These are phyloP conservation scores for Fusarium nisikadoi DNA, from an alignment of 2,329 filamentous ascomycete species.

Conservation along the genomic window DNA sequence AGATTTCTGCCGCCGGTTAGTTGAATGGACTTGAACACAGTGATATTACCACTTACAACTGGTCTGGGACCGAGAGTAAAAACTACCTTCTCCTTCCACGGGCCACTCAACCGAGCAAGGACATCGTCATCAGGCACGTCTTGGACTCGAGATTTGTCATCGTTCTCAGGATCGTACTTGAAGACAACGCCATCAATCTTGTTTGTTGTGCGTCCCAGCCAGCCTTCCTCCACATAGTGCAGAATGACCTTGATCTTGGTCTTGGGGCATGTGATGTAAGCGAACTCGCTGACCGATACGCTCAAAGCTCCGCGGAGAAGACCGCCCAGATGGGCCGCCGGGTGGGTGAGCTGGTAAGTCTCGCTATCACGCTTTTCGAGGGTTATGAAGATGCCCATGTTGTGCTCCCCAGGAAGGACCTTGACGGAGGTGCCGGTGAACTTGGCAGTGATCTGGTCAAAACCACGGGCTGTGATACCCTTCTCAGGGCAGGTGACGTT, in stretches of 20 bases:
- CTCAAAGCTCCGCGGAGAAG: slow-evolving; percentile 87
- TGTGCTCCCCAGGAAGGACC: slow-evolving; percentile 91
- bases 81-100: slow-evolving; percentile 80
- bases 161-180: slow-evolving; percentile 87
- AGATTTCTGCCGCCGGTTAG: slow-evolving; percentile 47
- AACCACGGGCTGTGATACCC: slow-evolving; percentile 87
- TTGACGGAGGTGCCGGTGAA: slow-evolving; percentile 96
- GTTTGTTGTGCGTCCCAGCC: slow-evolving; percentile 91
- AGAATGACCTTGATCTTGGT: slow-evolving; percentile 92
- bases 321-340: slow-evolving; percentile 90
- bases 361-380: slow-evolving; percentile 83
- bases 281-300: slow-evolving; percentile 89
- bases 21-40: background rate
- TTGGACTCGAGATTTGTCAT: slow-evolving; percentile 80
- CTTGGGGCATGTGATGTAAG: slow-evolving; percentile 88
- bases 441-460: slow-evolving; percentile 96
- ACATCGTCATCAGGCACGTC: slow-evolving; percentile 89
- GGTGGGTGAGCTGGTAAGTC: slow-evolving; percentile 94
- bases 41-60: slow-evolving; percentile 61
- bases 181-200: slow-evolving; percentile 92
- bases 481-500: slow-evolving; percentile 92
- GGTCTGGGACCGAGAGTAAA: slow-evolving; percentile 70
- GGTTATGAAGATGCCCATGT: slow-evolving; percentile 94
- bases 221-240: slow-evolving; percentile 93
- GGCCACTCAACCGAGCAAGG: slow-evolving; percentile 82